A percentile compares a stretch with the other conserved stretches of the same genome.
Evolutionary conservation across 805 yeast genomes (phyloP).

Genomic region (Candida tibetensis): DNA sequence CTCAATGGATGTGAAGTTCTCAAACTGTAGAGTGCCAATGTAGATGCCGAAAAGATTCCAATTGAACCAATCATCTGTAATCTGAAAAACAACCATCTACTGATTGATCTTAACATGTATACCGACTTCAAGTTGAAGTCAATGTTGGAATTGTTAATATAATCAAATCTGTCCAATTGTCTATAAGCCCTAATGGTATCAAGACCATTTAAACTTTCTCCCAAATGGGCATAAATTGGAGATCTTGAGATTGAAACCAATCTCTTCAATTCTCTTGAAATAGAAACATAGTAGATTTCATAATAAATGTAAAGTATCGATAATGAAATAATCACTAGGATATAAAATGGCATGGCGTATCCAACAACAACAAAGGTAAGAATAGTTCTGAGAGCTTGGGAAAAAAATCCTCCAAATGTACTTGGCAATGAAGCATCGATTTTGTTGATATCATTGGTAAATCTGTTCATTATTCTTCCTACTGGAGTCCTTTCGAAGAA

Average conservation of each 20-base stretch:
- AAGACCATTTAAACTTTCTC: constrained; percentile 27
- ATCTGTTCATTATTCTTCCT: constrained; percentile 29
- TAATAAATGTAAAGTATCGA: constrained; percentile 21
- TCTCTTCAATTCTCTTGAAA: constrained; percentile 27
- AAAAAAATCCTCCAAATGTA: constrained; percentile 17
- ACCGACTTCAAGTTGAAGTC: constrained; percentile 19
- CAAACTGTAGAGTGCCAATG: constrained; percentile 42
- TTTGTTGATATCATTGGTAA: constrained; percentile 24
- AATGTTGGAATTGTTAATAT: constrained; percentile 20
- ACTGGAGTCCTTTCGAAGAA: constrained; percentile 31
- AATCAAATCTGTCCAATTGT: constrained; percentile 21
- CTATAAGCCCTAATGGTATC: constrained; percentile 27
- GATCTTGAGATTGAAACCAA: constrained; percentile 23
- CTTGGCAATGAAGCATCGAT: constrained; percentile 23
- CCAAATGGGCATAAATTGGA: constrained; percentile 28
- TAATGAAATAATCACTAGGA: constrained; percentile 18
- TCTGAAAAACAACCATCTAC: constrained; percentile 27
- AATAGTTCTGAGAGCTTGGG: constrained; percentile 15
- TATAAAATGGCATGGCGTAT: constrained; percentile 24
- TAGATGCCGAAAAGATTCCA: constrained; percentile 26
- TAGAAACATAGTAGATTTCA: constrained; percentile 23
- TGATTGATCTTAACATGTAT: constrained; percentile 20
- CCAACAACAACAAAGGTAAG: constrained; percentile 23
- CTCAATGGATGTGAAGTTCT: constrained; percentile 42
- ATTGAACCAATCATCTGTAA: constrained; percentile 22